Evolutionary conservation across 208 protist genomes (phyloP), one percentile per base, ranked within the genome.

Genomic region (Crithidia mellificae): DNA sequence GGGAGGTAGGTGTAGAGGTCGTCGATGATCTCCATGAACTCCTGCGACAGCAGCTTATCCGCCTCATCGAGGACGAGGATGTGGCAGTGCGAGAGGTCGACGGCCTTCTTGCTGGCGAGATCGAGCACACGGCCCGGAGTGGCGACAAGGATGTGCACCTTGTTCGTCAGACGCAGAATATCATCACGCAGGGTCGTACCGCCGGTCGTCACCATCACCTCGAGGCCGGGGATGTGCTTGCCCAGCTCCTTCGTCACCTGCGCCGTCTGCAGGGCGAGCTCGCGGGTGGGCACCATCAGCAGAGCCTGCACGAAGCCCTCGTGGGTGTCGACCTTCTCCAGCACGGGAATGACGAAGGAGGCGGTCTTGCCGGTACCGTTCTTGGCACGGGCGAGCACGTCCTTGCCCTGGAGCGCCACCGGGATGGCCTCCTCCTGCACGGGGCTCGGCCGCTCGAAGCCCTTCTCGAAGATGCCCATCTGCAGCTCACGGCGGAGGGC

Each of bases 331-430:
- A 98, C 87, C 72, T 95, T 98, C 83, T 99, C 96, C 5, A 99
- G 79, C 20, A 96, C 91, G 32, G 99, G 99, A 67, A 99, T 99
- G 5, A 99, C 80, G 74, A 99, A 99, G 15, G 98, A 97, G 17
- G 94, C 99, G 2, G 99, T 99, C 87, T 99, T 99, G 63, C 99
- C 99, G 9, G 98, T 99, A 38, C 99, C 98, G 81, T 99, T 99
- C 87, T 99, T 99, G 30, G 99, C 99, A 73, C 98, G 91, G 17
- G 98, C 98, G 47, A 99, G 88, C 54, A 99, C 95, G 73, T 99
- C 97, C 62, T 87, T 87, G 20, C 98, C 98, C 41, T 97, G 90
- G 1, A 99, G 85, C 1, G 97, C 98, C 30, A 98, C 90, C 19
- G 98, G 98, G 63, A 99, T 99, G 24, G 93, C 95, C 75, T 99